Conservation (phyloP, 148 eudicot species). For the Beta vulgaris region DNA sequence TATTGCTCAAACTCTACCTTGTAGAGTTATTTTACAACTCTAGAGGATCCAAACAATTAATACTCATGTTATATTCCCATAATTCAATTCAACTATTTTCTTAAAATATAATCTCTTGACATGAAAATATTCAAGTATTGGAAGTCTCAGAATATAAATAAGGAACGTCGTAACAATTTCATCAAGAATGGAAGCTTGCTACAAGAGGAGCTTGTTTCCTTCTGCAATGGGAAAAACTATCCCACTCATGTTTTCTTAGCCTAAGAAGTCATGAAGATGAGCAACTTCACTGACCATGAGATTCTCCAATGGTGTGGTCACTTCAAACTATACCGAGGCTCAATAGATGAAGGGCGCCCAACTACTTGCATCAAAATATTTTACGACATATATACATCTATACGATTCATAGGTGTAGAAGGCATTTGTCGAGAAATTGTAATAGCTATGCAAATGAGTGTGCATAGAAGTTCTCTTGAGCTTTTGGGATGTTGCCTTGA, state of each 20-base stretch:
- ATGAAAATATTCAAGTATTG: neutral
- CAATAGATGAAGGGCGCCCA: neutral
- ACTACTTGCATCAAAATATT: neutral
- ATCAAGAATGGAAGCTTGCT: slow-evolving; percentile 7
- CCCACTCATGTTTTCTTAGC: slow-evolving; percentile 5
- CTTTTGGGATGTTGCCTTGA: slow-evolving; percentile 15
- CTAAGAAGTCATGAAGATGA: slow-evolving; percentile 3
- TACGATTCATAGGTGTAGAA: neutral
- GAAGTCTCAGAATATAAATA: neutral
- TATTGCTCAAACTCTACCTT: no score
- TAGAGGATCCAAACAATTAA: no score
- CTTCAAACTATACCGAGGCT: neutral
- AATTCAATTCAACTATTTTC: neutral
- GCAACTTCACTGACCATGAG: neutral
- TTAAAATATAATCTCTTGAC: neutral
- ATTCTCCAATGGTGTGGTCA: neutral
- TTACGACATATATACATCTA: neutral
- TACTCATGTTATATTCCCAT: no score
- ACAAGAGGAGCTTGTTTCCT: slow-evolving; percentile 11
- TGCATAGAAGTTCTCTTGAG: neutral
- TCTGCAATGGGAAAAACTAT: slow-evolving; percentile 3
- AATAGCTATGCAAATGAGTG: slow-evolving; percentile 8
- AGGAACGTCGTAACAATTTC: neutral
- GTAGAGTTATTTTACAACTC: no score
- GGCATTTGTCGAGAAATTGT: slow-evolving; percentile 16